A percentile compares a stretch with the other conserved stretches of the same genome.
These are phyloP conservation scores for Phytophthora vignae DNA, from an alignment of 352 stramenopile species.

Conservation along the genomic window DNA sequence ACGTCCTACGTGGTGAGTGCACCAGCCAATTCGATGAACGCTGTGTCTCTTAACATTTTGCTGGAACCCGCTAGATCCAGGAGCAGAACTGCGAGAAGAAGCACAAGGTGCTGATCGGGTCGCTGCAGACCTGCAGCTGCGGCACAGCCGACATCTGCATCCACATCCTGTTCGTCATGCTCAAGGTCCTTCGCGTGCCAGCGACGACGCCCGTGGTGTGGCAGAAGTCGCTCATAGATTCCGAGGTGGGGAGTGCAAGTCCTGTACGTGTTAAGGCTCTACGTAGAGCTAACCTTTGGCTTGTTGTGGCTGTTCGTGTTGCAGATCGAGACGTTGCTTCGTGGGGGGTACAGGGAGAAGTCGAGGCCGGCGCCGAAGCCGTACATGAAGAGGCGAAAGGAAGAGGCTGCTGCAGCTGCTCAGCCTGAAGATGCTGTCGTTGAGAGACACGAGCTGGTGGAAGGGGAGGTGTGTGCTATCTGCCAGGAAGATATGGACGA, in stretches of 20 bases:
- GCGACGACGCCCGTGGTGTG: slow-evolving; percentile 74
- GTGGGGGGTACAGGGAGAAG: slow-evolving; percentile 65
- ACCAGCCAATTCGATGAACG: background rate
- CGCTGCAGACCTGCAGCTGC: slow-evolving; percentile 77
- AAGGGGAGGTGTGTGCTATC: slow-evolving; percentile 85
- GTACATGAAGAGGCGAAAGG: slow-evolving; percentile 60
- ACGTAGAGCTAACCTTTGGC: background rate
- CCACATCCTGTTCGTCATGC: slow-evolving; percentile 89
- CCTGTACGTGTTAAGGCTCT: background rate
- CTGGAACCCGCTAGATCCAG: slow-evolving; percentile 51
- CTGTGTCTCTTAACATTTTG: background rate
- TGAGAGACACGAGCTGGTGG: slow-evolving; percentile 64
- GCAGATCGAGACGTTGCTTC: slow-evolving; percentile 74
- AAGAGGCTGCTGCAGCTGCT: slow-evolving; percentile 14
- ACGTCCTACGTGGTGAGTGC: slow-evolving; percentile 76
- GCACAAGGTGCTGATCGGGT: slow-evolving; percentile 80
- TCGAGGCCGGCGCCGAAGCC: slow-evolving; percentile 28
- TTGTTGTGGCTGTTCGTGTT: background rate
- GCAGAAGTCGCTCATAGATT: slow-evolving; percentile 89
- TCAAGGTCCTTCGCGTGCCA: slow-evolving; percentile 83
- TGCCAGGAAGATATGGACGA: slow-evolving; percentile 86
- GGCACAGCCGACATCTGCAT: slow-evolving; percentile 81
- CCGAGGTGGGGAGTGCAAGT: slow-evolving; percentile 48
- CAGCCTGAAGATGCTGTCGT: slow-evolving; percentile 37
- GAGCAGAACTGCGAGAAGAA: slow-evolving; percentile 80